These are phyloP conservation scores for Debaryomyces fabryi DNA, from an alignment of 1,139 yeast species.

Conservation along the genomic window DNA sequence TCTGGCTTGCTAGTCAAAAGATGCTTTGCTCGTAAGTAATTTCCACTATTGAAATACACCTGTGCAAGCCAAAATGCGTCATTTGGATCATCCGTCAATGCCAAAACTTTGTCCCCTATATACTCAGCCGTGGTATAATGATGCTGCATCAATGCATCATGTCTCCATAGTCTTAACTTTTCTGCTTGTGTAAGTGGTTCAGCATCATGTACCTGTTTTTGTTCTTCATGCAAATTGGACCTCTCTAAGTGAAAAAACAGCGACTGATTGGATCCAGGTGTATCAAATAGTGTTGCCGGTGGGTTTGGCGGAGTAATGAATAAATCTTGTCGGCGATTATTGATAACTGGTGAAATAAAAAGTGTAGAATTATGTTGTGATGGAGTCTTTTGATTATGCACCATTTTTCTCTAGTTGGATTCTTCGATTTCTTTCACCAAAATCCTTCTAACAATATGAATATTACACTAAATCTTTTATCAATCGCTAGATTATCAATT, in stretches of 20 bases:
- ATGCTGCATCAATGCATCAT: slow-evolving; percentile 91
- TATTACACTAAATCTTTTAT: neutral
- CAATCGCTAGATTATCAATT: neutral
- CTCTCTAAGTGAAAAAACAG: slow-evolving; percentile 42
- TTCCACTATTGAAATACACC: slow-evolving; percentile 74
- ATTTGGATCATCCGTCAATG: slow-evolving; percentile 80
- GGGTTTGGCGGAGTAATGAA: slow-evolving; percentile 63
- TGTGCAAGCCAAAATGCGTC: slow-evolving; percentile 98
- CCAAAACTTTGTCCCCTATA: slow-evolving; percentile 84
- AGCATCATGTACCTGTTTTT: slow-evolving; percentile 11
- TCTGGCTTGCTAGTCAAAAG: slow-evolving; percentile 49
- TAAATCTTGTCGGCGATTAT: slow-evolving; percentile 48
- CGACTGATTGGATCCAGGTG: slow-evolving; percentile 46
- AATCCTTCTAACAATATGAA: neutral
- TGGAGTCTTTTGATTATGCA: slow-evolving; percentile 40
- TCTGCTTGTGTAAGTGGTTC: slow-evolving; percentile 79
- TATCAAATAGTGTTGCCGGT: slow-evolving; percentile 40
- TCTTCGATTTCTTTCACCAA: neutral
- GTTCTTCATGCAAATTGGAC: slow-evolving; percentile 17
- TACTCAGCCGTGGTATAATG: slow-evolving; percentile 89
- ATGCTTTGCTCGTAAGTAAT: slow-evolving; percentile 78
- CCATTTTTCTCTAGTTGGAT: slow-evolving; percentile 21
- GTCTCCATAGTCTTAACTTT: slow-evolving; percentile 86
- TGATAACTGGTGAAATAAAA: slow-evolving; percentile 61
- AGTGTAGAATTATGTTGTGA: slow-evolving; percentile 62